Evolutionary conservation across 306 rosid genomes (phyloP).

Genomic region (Gastrolobium villosum): DNA sequence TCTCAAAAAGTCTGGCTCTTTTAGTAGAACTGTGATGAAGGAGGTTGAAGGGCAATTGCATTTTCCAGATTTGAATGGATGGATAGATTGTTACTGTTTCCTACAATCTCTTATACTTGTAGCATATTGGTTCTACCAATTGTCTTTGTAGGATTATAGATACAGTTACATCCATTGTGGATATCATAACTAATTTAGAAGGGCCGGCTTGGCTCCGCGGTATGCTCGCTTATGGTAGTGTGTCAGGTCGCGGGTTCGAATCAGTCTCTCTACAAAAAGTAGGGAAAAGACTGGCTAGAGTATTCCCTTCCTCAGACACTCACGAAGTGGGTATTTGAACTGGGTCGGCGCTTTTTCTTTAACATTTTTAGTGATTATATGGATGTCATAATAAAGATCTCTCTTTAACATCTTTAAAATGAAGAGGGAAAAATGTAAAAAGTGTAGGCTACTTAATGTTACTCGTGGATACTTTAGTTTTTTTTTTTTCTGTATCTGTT

Average conservation of each 20-base stretch:
- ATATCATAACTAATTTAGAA: slow-evolving; percentile 7
- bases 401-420: slow-evolving; percentile 20
- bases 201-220: too few relatives aligned
- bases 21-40: background rate
- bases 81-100: slow-evolving; percentile 5
- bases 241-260: too few relatives aligned
- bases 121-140: background rate
- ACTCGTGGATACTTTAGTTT: background rate
- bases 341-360: too few relatives aligned
- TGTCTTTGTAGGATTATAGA: background rate
- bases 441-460: background rate
- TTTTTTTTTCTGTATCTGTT: background rate
- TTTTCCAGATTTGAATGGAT: slow-evolving; percentile 26
- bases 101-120: background rate
- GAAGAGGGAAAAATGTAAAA: background rate
- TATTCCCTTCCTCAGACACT: too few relatives aligned
- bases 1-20: slow-evolving; percentile 9
- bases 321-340: too few relatives aligned
- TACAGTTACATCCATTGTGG: background rate
- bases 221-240: too few relatives aligned
- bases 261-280: too few relatives aligned
- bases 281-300: too few relatives aligned
- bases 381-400: slow-evolving; percentile 11
- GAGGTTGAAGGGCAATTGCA: background rate
- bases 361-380: background rate